A percentile compares a stretch with the other conserved stretches of the same genome.
These are phyloP conservation scores for Stromatinia cepivora DNA, from an alignment of 2,329 filamentous ascomycete genomes.

Conservation along the genomic window DNA sequence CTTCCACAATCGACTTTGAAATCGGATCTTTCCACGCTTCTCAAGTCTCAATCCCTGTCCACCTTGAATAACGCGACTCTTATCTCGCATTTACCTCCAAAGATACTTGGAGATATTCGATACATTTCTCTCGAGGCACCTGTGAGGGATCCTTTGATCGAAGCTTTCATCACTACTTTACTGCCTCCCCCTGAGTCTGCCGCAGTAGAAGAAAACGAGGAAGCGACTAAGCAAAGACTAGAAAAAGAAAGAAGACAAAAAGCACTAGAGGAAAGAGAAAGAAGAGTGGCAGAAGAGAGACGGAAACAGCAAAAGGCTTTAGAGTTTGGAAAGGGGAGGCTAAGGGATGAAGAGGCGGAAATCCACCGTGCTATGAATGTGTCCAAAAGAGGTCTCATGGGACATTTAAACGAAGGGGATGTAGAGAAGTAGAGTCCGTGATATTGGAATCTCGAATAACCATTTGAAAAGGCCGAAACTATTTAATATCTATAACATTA, in stretches of 20 bases:
- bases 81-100: conserved; percentile 58
- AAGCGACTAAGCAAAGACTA: conserved; percentile 52
- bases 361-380: conserved; percentile 69
- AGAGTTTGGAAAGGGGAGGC: conserved; percentile 58
- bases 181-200: conserved; percentile 55
- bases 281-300: conserved; percentile 63
- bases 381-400: conserved; percentile 63
- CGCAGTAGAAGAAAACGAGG: conserved; percentile 51
- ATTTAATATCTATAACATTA: neutral
- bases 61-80: conserved; percentile 61
- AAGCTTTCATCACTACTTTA: conserved; percentile 65
- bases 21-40: conserved; percentile 64
- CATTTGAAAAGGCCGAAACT: neutral
- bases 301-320: conserved; percentile 58
- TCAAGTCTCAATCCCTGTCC: conserved; percentile 60
- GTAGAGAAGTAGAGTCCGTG: neutral
- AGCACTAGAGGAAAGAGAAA: conserved; percentile 65
- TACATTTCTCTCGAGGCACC: conserved; percentile 66
- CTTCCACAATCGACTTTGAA: conserved; percentile 66
- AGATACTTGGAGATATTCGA: conserved; percentile 65
- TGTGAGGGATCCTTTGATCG: conserved; percentile 63
- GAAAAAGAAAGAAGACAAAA: conserved; percentile 61
- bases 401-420: conserved; percentile 50
- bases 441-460: neutral
- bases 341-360: conserved; percentile 67